These are phyloP conservation scores for Puccinellia tenuiflora DNA, from an alignment of 176 grass and related monocot species.

Conservation along the genomic window DNA sequence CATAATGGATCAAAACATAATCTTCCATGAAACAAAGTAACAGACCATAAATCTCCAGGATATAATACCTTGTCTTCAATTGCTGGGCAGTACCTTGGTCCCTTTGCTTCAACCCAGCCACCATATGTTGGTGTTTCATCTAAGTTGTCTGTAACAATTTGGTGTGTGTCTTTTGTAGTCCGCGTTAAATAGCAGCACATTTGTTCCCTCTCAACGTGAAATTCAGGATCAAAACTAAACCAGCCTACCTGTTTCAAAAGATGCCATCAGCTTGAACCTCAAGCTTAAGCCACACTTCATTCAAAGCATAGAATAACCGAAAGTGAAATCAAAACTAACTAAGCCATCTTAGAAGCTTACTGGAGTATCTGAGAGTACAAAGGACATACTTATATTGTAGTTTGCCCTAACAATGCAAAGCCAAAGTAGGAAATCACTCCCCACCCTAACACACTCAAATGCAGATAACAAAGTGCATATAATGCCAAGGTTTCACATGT, in stretches of 20 bases:
- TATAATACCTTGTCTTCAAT: conserved; percentile 94
- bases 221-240: conserved; percentile 98
- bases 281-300: background rate
- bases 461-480: background rate
- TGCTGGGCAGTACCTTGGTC: conserved; percentile 88
- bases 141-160: conserved; percentile 83
- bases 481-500: background rate
- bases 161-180: conserved; percentile 85
- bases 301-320: background rate
- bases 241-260: conserved; percentile 79
- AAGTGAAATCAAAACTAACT: conserved; percentile 6
- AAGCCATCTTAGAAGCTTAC: background rate
- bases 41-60: background rate
- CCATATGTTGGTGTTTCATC: conserved; percentile 97
- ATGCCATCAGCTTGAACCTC: conserved; percentile 4
- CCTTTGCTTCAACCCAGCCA: conserved; percentile 96
- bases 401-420: background rate
- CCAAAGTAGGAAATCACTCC: background rate
- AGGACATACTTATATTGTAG: background rate
- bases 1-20: background rate
- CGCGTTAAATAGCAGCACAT: conserved; percentile 97
- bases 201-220: conserved; percentile 75
- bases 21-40: background rate
- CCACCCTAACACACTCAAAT: background rate
- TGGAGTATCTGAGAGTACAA: background rate